A percentile compares a stretch with the other conserved stretches of the same genome.
Evolutionary conservation across 202 grass and related monocot genomes (phyloP).

Genomic region (Schoenoplectus triqueter): DNA sequence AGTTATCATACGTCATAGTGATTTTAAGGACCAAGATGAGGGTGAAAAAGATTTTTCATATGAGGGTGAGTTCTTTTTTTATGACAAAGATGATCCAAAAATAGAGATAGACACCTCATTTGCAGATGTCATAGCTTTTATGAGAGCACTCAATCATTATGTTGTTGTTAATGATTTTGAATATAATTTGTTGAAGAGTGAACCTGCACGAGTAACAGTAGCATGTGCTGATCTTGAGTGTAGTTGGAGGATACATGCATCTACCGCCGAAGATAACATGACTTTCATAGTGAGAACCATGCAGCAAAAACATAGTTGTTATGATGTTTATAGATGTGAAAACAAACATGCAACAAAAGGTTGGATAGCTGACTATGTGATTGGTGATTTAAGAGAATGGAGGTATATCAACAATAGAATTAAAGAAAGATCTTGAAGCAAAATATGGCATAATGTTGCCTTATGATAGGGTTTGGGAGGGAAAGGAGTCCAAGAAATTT

Average conservation of each 20-base stretch:
- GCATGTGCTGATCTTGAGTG: not conserved
- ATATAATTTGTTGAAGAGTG: not conserved
- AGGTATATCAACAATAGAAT: not conserved
- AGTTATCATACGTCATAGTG: too few relatives aligned
- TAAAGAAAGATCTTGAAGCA: not conserved
- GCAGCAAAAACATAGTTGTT: not conserved
- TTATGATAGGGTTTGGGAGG: too few relatives aligned
- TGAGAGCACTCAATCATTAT: too few relatives aligned
- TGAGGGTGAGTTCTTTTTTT: not conserved
- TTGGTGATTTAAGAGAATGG: not conserved
- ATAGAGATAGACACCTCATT: not conserved
- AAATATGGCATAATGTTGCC: too few relatives aligned
- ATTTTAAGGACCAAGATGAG: not conserved
- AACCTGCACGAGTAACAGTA: not conserved
- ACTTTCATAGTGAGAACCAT: not conserved
- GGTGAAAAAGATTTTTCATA: not conserved
- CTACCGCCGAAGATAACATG: not conserved
- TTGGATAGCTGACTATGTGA: not conserved
- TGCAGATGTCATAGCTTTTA: too few relatives aligned
- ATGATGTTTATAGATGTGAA: not conserved
- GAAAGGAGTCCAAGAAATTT: too few relatives aligned
- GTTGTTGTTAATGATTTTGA: too few relatives aligned
- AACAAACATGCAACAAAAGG: not conserved
- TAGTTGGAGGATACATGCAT: not conserved
- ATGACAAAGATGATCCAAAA: not conserved